phyloP scores from a whole-genome alignment of 1,284 basidiomycete genomes.

The Boletus albobrunnescens region DNA sequence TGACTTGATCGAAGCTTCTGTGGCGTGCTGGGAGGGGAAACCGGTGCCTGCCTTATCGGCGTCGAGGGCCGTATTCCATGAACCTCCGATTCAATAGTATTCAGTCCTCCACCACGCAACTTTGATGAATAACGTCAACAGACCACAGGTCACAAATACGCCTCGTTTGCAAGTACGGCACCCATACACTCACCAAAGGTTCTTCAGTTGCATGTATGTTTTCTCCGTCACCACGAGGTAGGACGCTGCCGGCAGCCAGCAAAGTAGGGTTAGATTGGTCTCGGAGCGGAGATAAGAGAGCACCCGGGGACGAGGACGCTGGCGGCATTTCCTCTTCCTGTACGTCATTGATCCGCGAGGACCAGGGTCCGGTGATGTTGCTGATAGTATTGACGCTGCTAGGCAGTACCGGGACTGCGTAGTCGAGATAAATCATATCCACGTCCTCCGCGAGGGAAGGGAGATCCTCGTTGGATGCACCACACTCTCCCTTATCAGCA shows the following conservation, averaged over 20 bases:
- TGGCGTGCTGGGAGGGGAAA: conserved; percentile 25
- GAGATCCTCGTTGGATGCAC: conserved; percentile 16
- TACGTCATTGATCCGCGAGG: conserved; percentile 18
- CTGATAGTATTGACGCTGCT: conserved; percentile 6
- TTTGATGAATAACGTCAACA: conserved; percentile 11
- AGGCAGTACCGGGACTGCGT: conserved; percentile 6
- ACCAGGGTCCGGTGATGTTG: conserved; percentile 5
- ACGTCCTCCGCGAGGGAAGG: conserved; percentile 8
- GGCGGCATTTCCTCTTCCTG: neutral
- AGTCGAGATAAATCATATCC: conserved; percentile 8
- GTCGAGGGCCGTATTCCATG: conserved; percentile 16
- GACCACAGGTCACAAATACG: conserved; percentile 3
- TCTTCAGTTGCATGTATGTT: conserved; percentile 6
- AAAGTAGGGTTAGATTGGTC: conserved; percentile 8
- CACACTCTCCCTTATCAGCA: conserved; percentile 10
- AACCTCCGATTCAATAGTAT: neutral
- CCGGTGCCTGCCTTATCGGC: conserved; percentile 19
- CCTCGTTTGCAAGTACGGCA: conserved; percentile 1
- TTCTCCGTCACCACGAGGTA: conserved; percentile 19
- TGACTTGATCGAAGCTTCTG: conserved; percentile 25
- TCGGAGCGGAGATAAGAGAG: conserved; percentile 47
- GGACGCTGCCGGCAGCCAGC: conserved; percentile 3
- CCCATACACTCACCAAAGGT: conserved; percentile 21
- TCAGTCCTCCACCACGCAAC: conserved; percentile 3
- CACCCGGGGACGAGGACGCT: conserved; percentile 42